Base-by-base conservation (phyloP, 75 land plant genomes). In the Pseudotsuga menziesii region DNA sequence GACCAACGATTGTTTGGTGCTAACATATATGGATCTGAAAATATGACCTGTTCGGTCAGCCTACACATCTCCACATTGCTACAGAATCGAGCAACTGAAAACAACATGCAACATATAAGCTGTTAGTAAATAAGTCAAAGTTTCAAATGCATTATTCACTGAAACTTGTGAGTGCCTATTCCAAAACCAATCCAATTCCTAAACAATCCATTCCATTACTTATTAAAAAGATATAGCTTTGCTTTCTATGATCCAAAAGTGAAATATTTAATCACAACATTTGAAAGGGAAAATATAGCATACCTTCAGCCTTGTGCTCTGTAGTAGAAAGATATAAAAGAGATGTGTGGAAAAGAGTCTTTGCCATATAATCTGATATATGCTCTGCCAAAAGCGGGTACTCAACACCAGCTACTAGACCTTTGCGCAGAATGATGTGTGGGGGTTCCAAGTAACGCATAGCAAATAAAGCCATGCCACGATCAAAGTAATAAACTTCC, bases 391-490 rank as follows among this genome's bases (percentile, higher is more conserved):
- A 85, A 79, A 85, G 79, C 27, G 99, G 99, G 79, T 97, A 97
- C 75, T 83, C 83, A 54, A 87, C 82, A 67, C 98, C 99, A 73
- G 89, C 88, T 83, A 94, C 88, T 77, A 97, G 76, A 9, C 99
- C 98, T 77, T 97, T 97, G 58, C 99, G 79, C 75, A 97, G 77
- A 60, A 97, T 94, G 4, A 94, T 97, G 63, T 97, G 99, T 6
- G 99, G 99, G n/a, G 99, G 99, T 85, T 92, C 91, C 82, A 94
- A 78, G 66, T 97, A 97, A 4, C 85, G 89, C 99, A 97, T 94
- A 2, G 85, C 90, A 79, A 91, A 92, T 73, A 91, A 29, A 26
- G 89, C 90, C 99, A 94, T 92, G 2, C 77, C 63, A 56, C 88
- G 88, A 78, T 97, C 99, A 78, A 92, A 94, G 81, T 97, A 90